Base-by-base conservation (phyloP, 2,329 filamentous ascomycete species). In the Penicillium concentricum region DNA sequence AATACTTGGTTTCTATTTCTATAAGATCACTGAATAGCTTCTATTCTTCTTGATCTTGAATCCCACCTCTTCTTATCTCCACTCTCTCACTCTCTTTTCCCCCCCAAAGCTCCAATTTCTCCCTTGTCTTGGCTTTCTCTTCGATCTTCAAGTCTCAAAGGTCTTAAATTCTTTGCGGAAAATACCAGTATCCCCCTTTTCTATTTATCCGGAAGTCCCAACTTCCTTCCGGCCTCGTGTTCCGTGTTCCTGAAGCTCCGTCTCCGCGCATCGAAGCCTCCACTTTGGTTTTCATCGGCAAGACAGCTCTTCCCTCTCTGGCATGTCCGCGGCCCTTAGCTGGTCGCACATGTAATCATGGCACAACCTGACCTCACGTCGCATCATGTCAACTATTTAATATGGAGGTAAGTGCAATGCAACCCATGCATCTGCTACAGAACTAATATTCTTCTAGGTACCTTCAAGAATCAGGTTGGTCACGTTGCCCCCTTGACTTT, bases 371-470 rank as follows among this genome's bases (percentile, higher is more conserved):
- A 75, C 67, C 73, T 77, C 54, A 77, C 75, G 61, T 77, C 74
- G 67, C 78, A 87, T 77, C 84, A 87, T 72, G 81, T 88, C 70
- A 88, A 88, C 76, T 87, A 87, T 75, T 77, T 88, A 69, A 85
- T 88, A 73, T 86, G 85, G 81, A 84, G 85, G 80, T 87, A 81
- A 55, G 79, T 74, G 24, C 52, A 32, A 42, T 48, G 18, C 45
- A 48, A 26, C 44, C 28, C 39, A 56, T 39, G 26, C 26, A 28
- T 41, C 44, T 54, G 43, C 57, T 65, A 54, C 63, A 59, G 64
- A 56, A 54, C 44, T 64, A 57, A 64, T 50, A 49, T 56, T 46
- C 55, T 46, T 50, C 28, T 39, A 52, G 80, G 69, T 82, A 82
- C 68, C 76, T 82, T 66, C 80, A 82, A 74, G 80, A 82, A 74